phyloP scores from a whole-genome alignment of 1,284 basidiomycete species.

The Leccinum holopus region DNA sequence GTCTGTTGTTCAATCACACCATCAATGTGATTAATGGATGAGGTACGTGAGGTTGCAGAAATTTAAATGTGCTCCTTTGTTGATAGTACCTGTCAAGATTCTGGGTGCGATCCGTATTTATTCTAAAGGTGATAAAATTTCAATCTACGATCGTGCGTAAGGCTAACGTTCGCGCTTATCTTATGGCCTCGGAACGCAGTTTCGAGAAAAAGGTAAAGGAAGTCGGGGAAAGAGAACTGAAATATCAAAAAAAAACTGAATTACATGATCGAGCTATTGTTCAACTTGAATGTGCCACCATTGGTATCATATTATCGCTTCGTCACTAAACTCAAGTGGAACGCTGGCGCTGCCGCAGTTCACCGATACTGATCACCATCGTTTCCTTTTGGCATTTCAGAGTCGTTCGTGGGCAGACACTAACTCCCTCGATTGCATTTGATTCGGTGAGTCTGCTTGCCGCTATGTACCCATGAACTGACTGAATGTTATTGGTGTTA shows the following conservation, averaged over 20 bases:
- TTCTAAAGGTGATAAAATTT: conserved; percentile 58
- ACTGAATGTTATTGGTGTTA: conserved; percentile 24
- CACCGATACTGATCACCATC: conserved; percentile 73
- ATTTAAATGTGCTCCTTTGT: not conserved
- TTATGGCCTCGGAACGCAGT: conserved; percentile 94
- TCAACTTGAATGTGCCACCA: conserved; percentile 58
- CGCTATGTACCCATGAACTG: not conserved
- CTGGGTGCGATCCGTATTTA: conserved; percentile 86
- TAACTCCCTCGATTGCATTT: conserved; percentile 79
- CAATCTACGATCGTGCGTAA: not conserved
- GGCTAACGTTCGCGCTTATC: conserved; percentile 44
- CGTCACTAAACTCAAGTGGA: not conserved
- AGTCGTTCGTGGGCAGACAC: conserved; percentile 59
- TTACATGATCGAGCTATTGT: conserved; percentile 80
- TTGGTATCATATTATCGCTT: conserved; percentile 49
- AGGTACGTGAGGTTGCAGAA: conserved; percentile 43
- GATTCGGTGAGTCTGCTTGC: conserved; percentile 53
- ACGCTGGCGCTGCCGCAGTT: conserved; percentile 37
- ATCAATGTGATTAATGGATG: conserved; percentile 94
- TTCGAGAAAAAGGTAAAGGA: conserved; percentile 78
- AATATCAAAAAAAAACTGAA: conserved; percentile 79
- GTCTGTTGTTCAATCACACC: conserved; percentile 72
- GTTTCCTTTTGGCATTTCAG: conserved; percentile 85
- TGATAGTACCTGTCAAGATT: conserved; percentile 44
- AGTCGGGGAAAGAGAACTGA: conserved; percentile 77